Base-by-base conservation (phyloP, 352 stramenopile genomes). In the Phytophthora parvispora region DNA sequence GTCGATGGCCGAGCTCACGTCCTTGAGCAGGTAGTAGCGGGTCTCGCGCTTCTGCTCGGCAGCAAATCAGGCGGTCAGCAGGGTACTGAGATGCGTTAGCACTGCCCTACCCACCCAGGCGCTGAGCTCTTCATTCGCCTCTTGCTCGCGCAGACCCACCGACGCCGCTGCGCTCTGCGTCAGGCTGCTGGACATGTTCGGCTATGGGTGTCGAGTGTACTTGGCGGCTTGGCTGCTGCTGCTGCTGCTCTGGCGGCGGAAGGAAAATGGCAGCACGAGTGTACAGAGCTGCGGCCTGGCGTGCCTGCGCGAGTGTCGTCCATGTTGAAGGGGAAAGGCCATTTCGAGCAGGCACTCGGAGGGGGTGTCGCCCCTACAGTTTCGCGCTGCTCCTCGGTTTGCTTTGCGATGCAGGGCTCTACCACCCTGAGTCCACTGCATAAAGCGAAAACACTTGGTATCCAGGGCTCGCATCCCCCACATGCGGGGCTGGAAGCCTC, bases 21-120 rank as follows among this genome's bases (percentile, higher is more conserved):
- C 78, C 61, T 87, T 84, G 43, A 84, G 68, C 52, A 94, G 60
- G 58, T 87, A 94, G 20, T 75, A 72, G 10, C 79, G 82, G 54
- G 81, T 83, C 65, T 92, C 86, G 12, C 75, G 69, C 59, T 83
- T 91, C 86, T 94, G 51, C 57, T 69, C 16, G 6, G 8, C n/a
- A 50, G 8, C 13, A 15, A 22, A 25, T 47, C 38, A 47, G 38
- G 24, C 12, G 0, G 18, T 67, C 18, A 63, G 45, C 1, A 47
- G 24, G n/a, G 45, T 64, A 79, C 27, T 55, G 13, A 22, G 22
- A 34, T 59, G 59, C 4, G 22, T 48, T 52, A 58, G 34, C 6
- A 24, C 31, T 24, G 13, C 22, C 57, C 47, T 67, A 76, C 74
- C 29, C 36, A 89, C 81, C 81, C 81, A 89, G 3, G 81, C 78